These are phyloP conservation scores for Calonectria pauciramosa DNA, from an alignment of 2,329 filamentous ascomycete species.

Conservation along the genomic window DNA sequence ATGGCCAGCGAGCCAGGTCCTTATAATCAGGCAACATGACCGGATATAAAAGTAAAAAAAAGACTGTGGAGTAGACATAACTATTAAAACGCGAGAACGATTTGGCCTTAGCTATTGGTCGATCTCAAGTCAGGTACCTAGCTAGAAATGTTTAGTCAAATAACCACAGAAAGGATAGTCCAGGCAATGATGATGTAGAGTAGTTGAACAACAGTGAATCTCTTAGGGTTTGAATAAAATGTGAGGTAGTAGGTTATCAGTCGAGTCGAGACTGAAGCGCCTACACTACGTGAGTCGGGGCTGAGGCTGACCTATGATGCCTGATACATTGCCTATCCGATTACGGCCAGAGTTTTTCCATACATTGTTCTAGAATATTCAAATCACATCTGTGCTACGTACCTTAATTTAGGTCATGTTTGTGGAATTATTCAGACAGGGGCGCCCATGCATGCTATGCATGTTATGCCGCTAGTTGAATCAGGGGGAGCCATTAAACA, in stretches of 20 bases:
- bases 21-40: conserved; percentile 20
- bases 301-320: neutral
- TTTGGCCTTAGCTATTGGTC: conserved; percentile 10
- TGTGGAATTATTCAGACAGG: neutral
- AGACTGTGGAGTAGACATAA: conserved; percentile 12
- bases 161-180: conserved; percentile 13
- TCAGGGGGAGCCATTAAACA: neutral
- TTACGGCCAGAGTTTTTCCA: neutral
- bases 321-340: neutral
- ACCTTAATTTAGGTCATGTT: neutral
- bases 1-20: conserved; percentile 28
- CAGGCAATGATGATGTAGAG: conserved; percentile 3
- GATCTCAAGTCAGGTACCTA: conserved; percentile 16
- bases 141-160: conserved; percentile 14
- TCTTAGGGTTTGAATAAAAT: neutral
- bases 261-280: neutral
- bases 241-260: neutral
- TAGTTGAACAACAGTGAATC: neutral
- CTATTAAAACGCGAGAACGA: conserved; percentile 17
- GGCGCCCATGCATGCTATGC: neutral
- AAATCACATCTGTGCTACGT: neutral
- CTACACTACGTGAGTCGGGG: neutral
- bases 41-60: conserved; percentile 14
- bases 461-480: neutral
- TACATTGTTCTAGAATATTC: neutral